Evolutionary conservation across 345 rosid species (phyloP).

Genomic region (Alliaria petiolata): DNA sequence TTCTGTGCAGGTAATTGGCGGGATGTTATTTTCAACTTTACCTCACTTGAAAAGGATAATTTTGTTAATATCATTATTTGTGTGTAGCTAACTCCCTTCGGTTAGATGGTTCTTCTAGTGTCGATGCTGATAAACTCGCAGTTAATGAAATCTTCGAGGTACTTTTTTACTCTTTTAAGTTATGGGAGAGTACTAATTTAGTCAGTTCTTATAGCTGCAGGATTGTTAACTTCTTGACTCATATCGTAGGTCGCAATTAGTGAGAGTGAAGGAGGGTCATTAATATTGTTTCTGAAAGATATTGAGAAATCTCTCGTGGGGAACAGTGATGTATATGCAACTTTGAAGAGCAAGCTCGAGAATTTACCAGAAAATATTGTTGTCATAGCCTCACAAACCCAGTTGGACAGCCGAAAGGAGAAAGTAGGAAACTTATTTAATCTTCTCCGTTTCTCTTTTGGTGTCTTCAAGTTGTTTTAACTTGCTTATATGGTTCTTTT

Average conservation of each 20-base stretch:
- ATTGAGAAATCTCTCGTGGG: constrained; percentile 80
- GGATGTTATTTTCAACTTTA: background rate
- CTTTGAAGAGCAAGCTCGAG: constrained; percentile 74
- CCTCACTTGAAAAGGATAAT: background rate
- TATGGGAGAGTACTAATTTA: constrained; percentile 4
- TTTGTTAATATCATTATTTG: background rate
- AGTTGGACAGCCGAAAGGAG: constrained; percentile 90
- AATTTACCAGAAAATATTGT: constrained; percentile 70
- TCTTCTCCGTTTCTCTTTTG: background rate
- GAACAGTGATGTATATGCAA: constrained; percentile 60
- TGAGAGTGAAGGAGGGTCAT: constrained; percentile 68
- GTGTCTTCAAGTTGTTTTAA: background rate
- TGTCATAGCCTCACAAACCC: constrained; percentile 89
- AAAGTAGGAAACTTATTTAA: constrained; percentile 46
- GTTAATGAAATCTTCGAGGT: constrained; percentile 91
- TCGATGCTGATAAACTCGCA: constrained; percentile 78
- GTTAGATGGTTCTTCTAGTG: constrained; percentile 74
- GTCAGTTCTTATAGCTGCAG: constrained; percentile 5
- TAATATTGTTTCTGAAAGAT: constrained; percentile 85
- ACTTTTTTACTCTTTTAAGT: constrained; percentile 7
- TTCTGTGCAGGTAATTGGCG: constrained; percentile 84
- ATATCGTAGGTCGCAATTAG: constrained; percentile 56
- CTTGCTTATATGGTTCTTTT: constrained; percentile 15
- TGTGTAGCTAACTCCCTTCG: constrained; percentile 73
- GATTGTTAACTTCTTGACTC: constrained; percentile 11